A percentile compares a stretch with the other conserved stretches of the same genome.
These are phyloP conservation scores for Babesia caballi DNA, from an alignment of 169 alveolate genomes.

Conservation along the genomic window DNA sequence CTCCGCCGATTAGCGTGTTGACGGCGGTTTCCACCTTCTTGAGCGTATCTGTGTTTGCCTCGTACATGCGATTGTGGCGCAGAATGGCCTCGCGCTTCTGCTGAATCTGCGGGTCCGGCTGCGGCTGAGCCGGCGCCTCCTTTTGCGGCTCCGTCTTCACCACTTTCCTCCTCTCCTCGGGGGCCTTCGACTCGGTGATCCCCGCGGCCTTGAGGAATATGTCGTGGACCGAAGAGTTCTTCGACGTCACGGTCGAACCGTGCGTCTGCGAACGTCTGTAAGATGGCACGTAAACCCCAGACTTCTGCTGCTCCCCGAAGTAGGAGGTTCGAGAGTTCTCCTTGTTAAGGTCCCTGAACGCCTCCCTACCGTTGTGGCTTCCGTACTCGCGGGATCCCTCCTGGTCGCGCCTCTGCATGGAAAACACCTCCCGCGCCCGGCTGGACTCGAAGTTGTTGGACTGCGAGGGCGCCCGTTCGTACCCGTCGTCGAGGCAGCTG, in stretches of 20 bases:
- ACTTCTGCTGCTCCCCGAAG: constrained; percentile 17
- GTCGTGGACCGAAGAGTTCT: constrained; percentile 34
- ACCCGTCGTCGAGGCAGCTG: constrained; percentile 52
- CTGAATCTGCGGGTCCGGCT: constrained; percentile 1
- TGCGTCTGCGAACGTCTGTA: constrained; percentile 33
- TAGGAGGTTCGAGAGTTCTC: neutral
- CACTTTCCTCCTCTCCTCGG: constrained; percentile 1
- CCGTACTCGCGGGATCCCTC: constrained; percentile 14
- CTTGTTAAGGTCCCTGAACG: constrained; percentile 1
- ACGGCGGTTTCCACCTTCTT: constrained; percentile 29
- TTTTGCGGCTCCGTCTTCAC: constrained; percentile 17
- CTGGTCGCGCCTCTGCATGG: constrained; percentile 30
- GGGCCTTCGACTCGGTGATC: constrained; percentile 7
- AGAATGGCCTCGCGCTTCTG: constrained; percentile 40
- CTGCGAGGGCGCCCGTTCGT: neutral
- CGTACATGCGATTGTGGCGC: constrained; percentile 49
- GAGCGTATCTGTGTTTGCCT: constrained; percentile 28
- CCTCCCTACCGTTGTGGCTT: neutral
- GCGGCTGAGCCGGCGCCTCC: neutral
- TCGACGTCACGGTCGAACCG: neutral
- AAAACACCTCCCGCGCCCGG: constrained; percentile 10
- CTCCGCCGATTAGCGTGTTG: constrained; percentile 15
- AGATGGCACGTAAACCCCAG: constrained; percentile 58
- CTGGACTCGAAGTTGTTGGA: neutral
- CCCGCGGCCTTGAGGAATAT: constrained; percentile 61